Evolutionary conservation across 2,329 filamentous ascomycete genomes (phyloP).

Genomic region (Cryphonectria naterciae): DNA sequence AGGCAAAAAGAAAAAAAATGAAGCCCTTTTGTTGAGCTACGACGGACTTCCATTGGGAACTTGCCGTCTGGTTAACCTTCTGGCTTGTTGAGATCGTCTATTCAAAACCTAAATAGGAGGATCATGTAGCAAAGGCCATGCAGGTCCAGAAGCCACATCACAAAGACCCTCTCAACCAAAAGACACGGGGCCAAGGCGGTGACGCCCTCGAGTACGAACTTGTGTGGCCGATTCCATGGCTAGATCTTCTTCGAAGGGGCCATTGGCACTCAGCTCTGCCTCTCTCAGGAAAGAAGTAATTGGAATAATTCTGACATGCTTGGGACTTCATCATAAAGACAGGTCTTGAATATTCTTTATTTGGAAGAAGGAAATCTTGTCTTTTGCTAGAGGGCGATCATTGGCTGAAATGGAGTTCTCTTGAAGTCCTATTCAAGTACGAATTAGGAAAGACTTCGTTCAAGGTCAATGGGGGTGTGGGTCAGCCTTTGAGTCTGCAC

Average conservation of each 20-base stretch:
- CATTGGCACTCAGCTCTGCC: neutral
- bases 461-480: neutral
- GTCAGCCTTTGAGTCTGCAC: neutral
- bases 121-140: constrained; percentile 9
- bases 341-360: constrained; percentile 1
- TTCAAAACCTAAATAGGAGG: constrained; percentile 20
- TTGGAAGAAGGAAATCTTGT: neutral
- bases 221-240: neutral
- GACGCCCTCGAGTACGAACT: neutral
- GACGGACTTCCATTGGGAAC: neutral
- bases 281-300: neutral
- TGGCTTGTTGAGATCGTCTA: neutral
- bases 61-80: neutral
- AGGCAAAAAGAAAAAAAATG: neutral
- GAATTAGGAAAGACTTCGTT: constrained; percentile 13
- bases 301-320: neutral
- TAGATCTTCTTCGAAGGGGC: neutral
- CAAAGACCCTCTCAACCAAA: neutral
- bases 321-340: neutral
- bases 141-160: neutral
- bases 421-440: constrained; percentile 21
- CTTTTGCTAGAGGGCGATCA: no score
- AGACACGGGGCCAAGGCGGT: neutral
- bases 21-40: neutral
- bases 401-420: neutral